phyloP scores from a whole-genome alignment of 176 grass and related monocot species.

The Raddia distichophylla region DNA sequence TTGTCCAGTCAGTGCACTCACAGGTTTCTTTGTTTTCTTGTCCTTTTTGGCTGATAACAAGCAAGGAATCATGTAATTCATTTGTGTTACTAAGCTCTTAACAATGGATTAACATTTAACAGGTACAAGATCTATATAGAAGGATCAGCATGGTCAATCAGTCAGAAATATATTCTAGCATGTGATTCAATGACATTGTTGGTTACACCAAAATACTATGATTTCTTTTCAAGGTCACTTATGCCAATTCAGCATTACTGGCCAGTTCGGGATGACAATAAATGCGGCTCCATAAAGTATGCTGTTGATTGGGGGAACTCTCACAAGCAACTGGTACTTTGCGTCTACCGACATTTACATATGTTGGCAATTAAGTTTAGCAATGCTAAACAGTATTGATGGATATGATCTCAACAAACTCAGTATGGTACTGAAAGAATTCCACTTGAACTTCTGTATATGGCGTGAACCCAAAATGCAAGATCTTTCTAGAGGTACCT shows the following conservation, averaged over 20 bases:
- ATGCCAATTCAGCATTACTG: constrained; percentile 89
- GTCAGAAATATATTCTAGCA: constrained; percentile 93
- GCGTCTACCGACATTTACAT: constrained; percentile 11
- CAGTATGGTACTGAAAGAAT: not conserved
- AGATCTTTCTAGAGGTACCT: constrained; percentile 7
- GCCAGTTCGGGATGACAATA: constrained; percentile 61
- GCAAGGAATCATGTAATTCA: not conserved
- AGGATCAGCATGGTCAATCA: constrained; percentile 90
- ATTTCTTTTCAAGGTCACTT: constrained; percentile 85
- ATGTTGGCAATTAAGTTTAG: not conserved
- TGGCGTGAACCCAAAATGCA: not conserved
- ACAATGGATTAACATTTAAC: constrained; percentile 9
- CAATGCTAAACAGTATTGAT: constrained; percentile 5
- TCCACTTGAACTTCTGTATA: not conserved
- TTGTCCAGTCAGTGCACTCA: constrained; percentile 77
- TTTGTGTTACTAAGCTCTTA: constrained; percentile 15
- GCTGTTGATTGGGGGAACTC: constrained; percentile 95
- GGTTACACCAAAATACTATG: constrained; percentile 74
- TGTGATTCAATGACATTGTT: constrained; percentile 85
- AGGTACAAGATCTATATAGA: constrained; percentile 96
- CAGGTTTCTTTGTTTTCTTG: constrained; percentile 42
- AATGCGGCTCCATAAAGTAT: constrained; percentile 84
- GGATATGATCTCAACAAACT: constrained; percentile 25
- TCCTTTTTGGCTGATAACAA: constrained; percentile 15
- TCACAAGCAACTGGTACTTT: constrained; percentile 69